phyloP scores from a whole-genome alignment of 495 filamentous ascomycete genomes.

The Xylaria curta region DNA sequence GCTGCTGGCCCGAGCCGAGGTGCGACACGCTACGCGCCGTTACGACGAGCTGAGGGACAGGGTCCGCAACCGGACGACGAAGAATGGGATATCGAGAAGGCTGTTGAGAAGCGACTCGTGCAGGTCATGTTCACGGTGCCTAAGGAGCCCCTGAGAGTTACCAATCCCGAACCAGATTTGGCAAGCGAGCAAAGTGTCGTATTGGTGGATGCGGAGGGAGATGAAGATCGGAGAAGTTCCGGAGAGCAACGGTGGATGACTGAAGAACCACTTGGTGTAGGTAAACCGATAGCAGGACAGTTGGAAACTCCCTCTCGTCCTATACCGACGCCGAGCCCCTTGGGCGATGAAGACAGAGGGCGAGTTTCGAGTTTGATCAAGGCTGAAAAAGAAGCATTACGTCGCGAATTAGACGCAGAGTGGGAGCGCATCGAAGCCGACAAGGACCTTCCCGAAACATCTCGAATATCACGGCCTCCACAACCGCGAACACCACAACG shows the following conservation, averaged over 20 bases:
- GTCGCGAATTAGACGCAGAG: slow-evolving; percentile 34
- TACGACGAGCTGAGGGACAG: slow-evolving; percentile 19
- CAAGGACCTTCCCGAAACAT: slow-evolving; percentile 21
- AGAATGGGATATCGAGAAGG: slow-evolving; percentile 91
- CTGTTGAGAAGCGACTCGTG: slow-evolving; percentile 78
- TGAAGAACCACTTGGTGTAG: neutral
- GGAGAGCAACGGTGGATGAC: neutral
- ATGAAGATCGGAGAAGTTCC: neutral
- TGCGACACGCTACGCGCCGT: slow-evolving; percentile 7
- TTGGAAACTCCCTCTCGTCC: slow-evolving; percentile 7
- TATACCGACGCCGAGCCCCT: slow-evolving; percentile 26
- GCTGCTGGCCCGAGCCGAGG: slow-evolving; percentile 27
- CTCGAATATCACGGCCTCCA: neutral
- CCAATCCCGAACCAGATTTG: slow-evolving; percentile 69
- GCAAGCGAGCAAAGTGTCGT: slow-evolving; percentile 47
- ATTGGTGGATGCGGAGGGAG: slow-evolving; percentile 38
- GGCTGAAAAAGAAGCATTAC: slow-evolving; percentile 28
- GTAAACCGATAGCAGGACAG: neutral
- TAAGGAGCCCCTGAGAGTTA: slow-evolving; percentile 80
- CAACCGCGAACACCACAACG: slow-evolving; percentile 2
- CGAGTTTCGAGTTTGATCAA: slow-evolving; percentile 14
- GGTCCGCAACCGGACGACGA: slow-evolving; percentile 57
- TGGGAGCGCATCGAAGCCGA: slow-evolving; percentile 37
- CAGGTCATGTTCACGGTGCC: slow-evolving; percentile 96
- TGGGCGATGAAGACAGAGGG: slow-evolving; percentile 29